Base-by-base conservation (phyloP, 495 filamentous ascomycete species). In the Aspergillus coremiiformis region DNA sequence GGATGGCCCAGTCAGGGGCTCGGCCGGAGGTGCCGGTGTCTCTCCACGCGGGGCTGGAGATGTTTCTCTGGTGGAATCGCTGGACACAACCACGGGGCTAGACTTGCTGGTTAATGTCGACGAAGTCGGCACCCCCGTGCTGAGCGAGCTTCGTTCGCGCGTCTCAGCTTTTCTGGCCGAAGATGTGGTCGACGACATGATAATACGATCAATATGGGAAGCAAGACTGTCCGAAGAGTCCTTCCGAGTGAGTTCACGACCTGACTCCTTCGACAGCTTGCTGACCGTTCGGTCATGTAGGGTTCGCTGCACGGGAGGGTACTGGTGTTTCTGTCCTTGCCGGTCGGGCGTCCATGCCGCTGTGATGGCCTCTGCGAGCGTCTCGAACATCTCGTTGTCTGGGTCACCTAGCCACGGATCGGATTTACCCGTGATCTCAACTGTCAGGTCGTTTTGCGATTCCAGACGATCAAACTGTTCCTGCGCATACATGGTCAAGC, bases 361-460 rank as follows among this genome's bases (percentile, higher is more conserved):
- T 66, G 89, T 83, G 43, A 97, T 83, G 0, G 92, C 94, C 51
- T 85, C 78, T 57, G 95, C 89, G 1, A 97, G 78, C 0, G 89
- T 95, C 32, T 83, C 80, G 61, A 95, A 98, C 57, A 96, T 89
- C 58, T 91, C 81, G 54, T 94, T 97, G 26, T 85, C 81, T 12
- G 87, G 90, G 51, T 96, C 90, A 2, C 93, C 93, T 0, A 98
- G 80, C 93, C 93, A 98, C 14, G 93, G 88, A 61, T 98, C 93
- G 1, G 93, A 92, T 65, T 89, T 85, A 55, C 95, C 90, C 41
- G 93, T 89, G 55, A 97, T 90, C 23, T 81, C 80, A 21, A 98
- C 81, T 1, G 80, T 85, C 37, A 97, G 78, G 23, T 79, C 79
- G 56, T 98, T 97, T 45, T 86, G 81, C 5, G 86, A 87, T 29